Conservation (phyloP, 306 rosid genomes). For the Rubus parviflorus region DNA sequence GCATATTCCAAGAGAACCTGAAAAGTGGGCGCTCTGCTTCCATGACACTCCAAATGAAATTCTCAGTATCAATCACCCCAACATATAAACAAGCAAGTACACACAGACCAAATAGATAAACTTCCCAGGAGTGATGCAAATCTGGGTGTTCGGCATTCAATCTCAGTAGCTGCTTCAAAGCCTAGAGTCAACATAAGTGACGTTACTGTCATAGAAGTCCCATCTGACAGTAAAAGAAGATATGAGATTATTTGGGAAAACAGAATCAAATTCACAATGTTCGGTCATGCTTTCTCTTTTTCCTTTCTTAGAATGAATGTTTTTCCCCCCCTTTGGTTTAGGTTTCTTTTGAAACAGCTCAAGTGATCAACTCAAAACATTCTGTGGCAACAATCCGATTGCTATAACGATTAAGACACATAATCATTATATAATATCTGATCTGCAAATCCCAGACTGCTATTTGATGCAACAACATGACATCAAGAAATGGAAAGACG, state of each 20-base stretch:
- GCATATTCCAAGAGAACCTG: conserved; percentile 56
- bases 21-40: conserved; percentile 84
- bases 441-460: not conserved
- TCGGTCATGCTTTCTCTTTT: not conserved
- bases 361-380: not conserved
- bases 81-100: not conserved
- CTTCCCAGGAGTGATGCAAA: conserved; percentile 86
- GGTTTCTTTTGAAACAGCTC: not conserved
- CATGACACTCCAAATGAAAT: conserved; percentile 81
- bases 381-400: not conserved
- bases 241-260: not conserved
- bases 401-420: not conserved
- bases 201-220: not conserved
- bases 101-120: conserved; percentile 1
- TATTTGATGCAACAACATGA: not conserved
- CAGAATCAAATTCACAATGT: not conserved
- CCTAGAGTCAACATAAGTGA: conserved; percentile 46
- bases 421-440: no score
- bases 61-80: conserved; percentile 55
- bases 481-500: conserved; percentile 1
- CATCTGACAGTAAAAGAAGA: not conserved
- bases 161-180: conserved; percentile 86
- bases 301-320: not conserved
- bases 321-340: not conserved
- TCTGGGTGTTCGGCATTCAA: conserved; percentile 93